Evolutionary conservation across 164 flowering plant species (phyloP), one percentile per base, ranked within the genome.

Genomic region (Cinnamomum chago): DNA sequence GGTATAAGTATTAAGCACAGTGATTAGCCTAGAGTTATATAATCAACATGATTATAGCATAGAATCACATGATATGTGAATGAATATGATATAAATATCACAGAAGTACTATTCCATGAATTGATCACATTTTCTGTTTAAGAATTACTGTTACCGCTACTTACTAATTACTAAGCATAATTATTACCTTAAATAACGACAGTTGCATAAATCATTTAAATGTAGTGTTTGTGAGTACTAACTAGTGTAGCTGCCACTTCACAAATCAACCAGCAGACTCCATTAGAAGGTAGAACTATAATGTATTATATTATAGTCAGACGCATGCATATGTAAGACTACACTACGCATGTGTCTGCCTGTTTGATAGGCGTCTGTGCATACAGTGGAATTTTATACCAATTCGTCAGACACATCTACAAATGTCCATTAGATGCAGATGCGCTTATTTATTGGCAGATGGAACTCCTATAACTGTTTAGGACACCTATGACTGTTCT

Each of bases 351-450:
- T 18, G n/a, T 55, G n/a, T 55, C 60, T 55, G 20, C n/a, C 60
- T 60, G 80, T 20, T 65, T n/a, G 64, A 50, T 40, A 65, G n/a
- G 23, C 25, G 9, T 58, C 30, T 70, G 17, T 66, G 28, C 47
- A 66, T 15, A 28, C 33, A 30, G 69, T 5, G 66, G 62, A 17
- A 1, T 58, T n/a, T 7, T 64, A 22, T 22, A 22, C 24, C 23
- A 20, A 14, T 55, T 55, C 0, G 60, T 15, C 0, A 55, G 60
- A 55, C 60, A 55, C 15, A 2, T 55, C 60, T 17, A 55, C n/a
- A 20, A 15, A 55, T 15, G 60, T 55, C 60, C n/a, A 3, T 18
- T 55, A 20, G 20, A 55, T 55, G 5, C 60, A 15, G 6, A 18
- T 14, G 60, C 10, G 5, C 66, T 22, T 17, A 20, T 24, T 64